phyloP scores from a whole-genome alignment of 2,329 filamentous ascomycete genomes.

The Fusarium torulosum region DNA sequence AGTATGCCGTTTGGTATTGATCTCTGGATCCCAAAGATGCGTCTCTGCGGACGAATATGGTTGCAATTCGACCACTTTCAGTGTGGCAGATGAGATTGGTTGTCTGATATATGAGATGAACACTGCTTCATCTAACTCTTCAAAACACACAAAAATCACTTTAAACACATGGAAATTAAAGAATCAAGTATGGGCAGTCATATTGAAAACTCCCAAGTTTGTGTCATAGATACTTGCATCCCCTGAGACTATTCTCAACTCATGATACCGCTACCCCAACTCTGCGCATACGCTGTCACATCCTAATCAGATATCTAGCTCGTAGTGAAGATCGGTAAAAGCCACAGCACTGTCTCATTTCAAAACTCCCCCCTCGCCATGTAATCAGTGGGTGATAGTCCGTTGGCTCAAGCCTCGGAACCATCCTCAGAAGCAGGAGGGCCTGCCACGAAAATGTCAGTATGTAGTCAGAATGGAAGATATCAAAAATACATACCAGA shows the following conservation, averaged over 20 bases:
- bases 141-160: neutral
- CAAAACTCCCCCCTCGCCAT: neutral
- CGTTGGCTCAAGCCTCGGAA: slow-evolving; percentile 12
- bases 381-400: neutral
- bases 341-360: neutral
- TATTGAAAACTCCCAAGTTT: neutral
- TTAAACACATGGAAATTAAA: neutral
- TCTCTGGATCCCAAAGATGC: no score
- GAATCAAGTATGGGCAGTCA: neutral
- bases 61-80: neutral
- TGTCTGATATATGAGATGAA: neutral
- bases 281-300: slow-evolving; percentile 19
- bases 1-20: no score
- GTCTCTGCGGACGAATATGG: neutral
- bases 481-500: slow-evolving; percentile 33
- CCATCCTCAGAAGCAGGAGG: slow-evolving; percentile 30
- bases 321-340: slow-evolving; percentile 19
- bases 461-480: neutral
- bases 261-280: slow-evolving; percentile 30
- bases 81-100: neutral
- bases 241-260: slow-evolving; percentile 10
- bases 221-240: slow-evolving; percentile 10
- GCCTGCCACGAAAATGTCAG: slow-evolving; percentile 24
- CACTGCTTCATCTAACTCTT: neutral
- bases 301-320: slow-evolving; percentile 36